These are phyloP conservation scores for Phytophthora vignae DNA, from an alignment of 352 stramenopile genomes.

Conservation along the genomic window DNA sequence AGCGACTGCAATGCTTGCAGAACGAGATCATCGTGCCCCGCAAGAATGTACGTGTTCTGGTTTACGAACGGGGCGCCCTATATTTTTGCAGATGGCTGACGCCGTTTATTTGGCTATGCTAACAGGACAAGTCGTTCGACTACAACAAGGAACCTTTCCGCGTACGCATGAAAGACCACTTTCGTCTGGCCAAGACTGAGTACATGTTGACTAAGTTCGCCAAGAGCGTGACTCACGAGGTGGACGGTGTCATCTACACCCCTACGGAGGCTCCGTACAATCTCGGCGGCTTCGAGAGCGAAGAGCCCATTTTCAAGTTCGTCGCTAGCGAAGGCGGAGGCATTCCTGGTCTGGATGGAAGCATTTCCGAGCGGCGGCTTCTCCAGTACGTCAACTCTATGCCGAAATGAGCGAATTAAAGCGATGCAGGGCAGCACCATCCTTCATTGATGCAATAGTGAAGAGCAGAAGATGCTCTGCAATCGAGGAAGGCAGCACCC, in stretches of 20 bases:
- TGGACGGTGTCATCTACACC: conserved; percentile 90
- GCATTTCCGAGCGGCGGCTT: conserved; percentile 79
- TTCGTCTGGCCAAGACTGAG: conserved; percentile 87
- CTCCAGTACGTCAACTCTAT: conserved; percentile 86
- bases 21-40: conserved; percentile 90
- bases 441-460: conserved; percentile 21
- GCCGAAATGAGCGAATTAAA: conserved; percentile 50
- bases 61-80: background rate
- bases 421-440: conserved; percentile 14
- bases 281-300: conserved; percentile 83
- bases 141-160: conserved; percentile 86
- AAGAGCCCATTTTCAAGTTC: conserved; percentile 91
- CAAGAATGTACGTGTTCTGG: conserved; percentile 70
- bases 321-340: conserved; percentile 85
- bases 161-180: conserved; percentile 92
- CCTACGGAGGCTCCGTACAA: conserved; percentile 86
- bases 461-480: conserved; percentile 23
- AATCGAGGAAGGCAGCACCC: conserved; percentile 56
- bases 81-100: conserved; percentile 6
- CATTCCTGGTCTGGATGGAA: conserved; percentile 84
- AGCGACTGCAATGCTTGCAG: conserved; percentile 87
- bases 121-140: conserved; percentile 79
- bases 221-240: conserved; percentile 86
- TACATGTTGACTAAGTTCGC: conserved; percentile 89
- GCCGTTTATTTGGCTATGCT: background rate